Evolutionary conservation across 768 basidiomycete species (phyloP), one percentile per base, ranked within the genome.

Genomic region (Cubamyces lactineus): DNA sequence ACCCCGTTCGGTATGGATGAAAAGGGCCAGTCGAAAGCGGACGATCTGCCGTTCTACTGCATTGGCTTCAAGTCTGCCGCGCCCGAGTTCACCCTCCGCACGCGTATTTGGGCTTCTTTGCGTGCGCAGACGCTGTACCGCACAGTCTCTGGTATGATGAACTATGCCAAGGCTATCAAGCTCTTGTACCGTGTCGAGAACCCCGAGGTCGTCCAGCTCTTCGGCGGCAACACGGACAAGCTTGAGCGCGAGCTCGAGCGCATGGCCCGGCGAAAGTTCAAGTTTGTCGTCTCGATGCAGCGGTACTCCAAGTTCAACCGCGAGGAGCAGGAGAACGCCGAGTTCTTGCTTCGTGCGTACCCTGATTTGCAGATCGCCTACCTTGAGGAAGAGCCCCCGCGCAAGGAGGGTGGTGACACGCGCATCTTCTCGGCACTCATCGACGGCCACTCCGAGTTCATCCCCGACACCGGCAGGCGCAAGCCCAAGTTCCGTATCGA

Each of bases 111-210:
- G 97, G 96, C 97, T 9, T 98, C 96, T 5, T 85, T 99, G 9
- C 93, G 97, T 56, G 97, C 97, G 17, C 97, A 99, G 79, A 99
- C 97, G 1, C 85, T 99, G 19, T 98, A 99, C 74, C 88, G 97
- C 66, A 99, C 97, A 15, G 96, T 99, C 17, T 98, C 97, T 39
- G 97, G 97, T 53, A 98, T 99, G 93, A 98, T 98, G 97, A 99
- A 99, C 79, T 98, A 99, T 75, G 88, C 92, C 67, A 99, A 99
- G 80, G 97, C 97, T 13, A 98, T 99, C 86, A 99, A 99, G 74
- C 80, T 99, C 39, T 84, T 99, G n/a, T 96, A 98, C 75, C 94
- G 96, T 59, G 97, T 99, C 45, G 97, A 99, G 79, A 98, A 98
- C 78, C 97, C 97, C 8, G 97, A 99, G 75, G 92, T 99, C 50